These are phyloP conservation scores for Phialemonium atrogriseum DNA, from an alignment of 2,329 filamentous ascomycete genomes.

Conservation along the genomic window DNA sequence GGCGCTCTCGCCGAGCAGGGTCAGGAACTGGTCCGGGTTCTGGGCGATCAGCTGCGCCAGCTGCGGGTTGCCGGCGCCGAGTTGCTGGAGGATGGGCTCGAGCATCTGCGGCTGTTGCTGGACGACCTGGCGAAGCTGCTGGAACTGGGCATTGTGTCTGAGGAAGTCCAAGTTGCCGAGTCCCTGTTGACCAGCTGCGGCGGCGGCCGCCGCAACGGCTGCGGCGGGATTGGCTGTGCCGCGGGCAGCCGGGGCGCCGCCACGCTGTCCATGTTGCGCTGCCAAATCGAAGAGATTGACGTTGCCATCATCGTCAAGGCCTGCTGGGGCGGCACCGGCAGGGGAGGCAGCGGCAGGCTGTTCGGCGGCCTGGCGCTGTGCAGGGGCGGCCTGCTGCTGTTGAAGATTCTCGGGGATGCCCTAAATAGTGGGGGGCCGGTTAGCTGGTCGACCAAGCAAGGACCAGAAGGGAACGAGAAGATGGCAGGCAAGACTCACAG, in stretches of 20 bases:
- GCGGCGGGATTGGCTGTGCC: slow-evolving; percentile 38
- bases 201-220: slow-evolving; percentile 40
- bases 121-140: slow-evolving; percentile 92
- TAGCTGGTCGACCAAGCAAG: background rate
- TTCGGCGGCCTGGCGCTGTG: slow-evolving; percentile 17
- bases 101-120: slow-evolving; percentile 98
- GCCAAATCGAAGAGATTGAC: slow-evolving; percentile 93
- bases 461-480: no score
- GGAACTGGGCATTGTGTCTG: slow-evolving; percentile 92
- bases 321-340: slow-evolving; percentile 30
- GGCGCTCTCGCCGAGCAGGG: slow-evolving; percentile 73
- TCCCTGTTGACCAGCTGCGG: slow-evolving; percentile 35
- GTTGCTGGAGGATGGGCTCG: slow-evolving; percentile 93
- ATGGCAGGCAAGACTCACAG: slow-evolving; percentile 43
- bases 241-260: slow-evolving; percentile 28
- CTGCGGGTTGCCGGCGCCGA: slow-evolving; percentile 89
- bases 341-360: slow-evolving; percentile 21
- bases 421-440: slow-evolving; percentile 31
- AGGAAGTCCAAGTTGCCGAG: slow-evolving; percentile 85
- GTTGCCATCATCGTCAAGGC: slow-evolving; percentile 52
- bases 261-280: slow-evolving; percentile 58
- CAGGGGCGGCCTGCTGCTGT: slow-evolving; percentile 30
- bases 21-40: slow-evolving; percentile 89
- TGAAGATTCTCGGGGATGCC: slow-evolving; percentile 85
- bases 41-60: slow-evolving; percentile 85